Base-by-base conservation (phyloP, 2,329 filamentous ascomycete species). In the Teratosphaeria gauchensis region DNA sequence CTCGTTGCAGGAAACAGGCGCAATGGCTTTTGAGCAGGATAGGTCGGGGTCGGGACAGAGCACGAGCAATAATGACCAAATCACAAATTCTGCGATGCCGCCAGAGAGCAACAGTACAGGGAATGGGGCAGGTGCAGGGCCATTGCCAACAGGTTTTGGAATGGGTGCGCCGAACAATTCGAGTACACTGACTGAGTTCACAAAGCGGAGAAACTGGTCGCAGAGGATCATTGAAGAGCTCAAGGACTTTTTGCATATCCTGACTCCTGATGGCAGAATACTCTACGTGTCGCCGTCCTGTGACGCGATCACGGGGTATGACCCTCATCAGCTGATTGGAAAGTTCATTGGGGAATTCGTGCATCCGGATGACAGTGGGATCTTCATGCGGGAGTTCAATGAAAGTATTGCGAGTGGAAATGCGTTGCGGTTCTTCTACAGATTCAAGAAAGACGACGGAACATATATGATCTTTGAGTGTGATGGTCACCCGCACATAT, bases 401-500 rank as follows among this genome's bases (percentile, higher is more conserved):
- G 90, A 95, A 72, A 89, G 87, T 16, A 92, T 96, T 63, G 86
- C 89, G 1, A 88, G 84, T 7, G 89, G 88, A n/a, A 87, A 88
- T 65, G 79, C 85, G 4, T 75, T 96, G 62, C 87, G 89, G 59
- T 85, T 95, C 72, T 95, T 95, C 77, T 94, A 95, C 72, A 86
- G 92, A 55, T 85, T 96, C 70, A 82, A 81, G 69, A 89, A 85
- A 73, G 84, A 84, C 64, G 89, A 94, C 69, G 85, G 84, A 24
- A 80, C 79, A 1, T 95, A 87, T 71, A 80, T 81, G 63, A 89
- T 96, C 58, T 90, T 97, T 70, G 92, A 97, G 75, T 86, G 89
- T n/a, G 86, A 92, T 65, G 92, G 92, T 55, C 92, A 96, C 71
- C 89, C 91, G 12, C 92, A 97, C 75, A 86, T 95, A 62, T 87